Conservation (phyloP, 2,329 filamentous ascomycete species). For the Aureobasidium lini region DNA sequence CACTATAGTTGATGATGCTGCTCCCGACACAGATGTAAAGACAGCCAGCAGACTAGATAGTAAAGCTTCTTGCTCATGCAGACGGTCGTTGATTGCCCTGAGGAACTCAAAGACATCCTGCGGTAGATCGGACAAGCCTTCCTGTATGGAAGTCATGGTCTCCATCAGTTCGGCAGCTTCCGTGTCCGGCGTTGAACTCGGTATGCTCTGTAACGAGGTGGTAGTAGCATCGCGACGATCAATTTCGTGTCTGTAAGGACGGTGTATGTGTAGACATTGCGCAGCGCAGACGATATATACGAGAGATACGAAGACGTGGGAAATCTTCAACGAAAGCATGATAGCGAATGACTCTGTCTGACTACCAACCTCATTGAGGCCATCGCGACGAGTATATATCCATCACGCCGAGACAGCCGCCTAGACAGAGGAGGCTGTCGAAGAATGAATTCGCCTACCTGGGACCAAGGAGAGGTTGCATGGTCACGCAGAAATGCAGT, state of each 20-base stretch:
- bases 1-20: background rate
- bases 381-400: constrained; percentile 3
- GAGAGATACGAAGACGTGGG: background rate
- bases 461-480: background rate
- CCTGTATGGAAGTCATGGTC: background rate
- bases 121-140: background rate
- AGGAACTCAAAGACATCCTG: constrained; percentile 2
- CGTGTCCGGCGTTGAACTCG: background rate
- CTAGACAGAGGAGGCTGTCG: constrained; percentile 8
- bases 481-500: constrained; percentile 13
- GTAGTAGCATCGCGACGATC: background rate
- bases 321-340: background rate
- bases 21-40: background rate
- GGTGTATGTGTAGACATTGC: constrained; percentile 6
- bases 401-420: background rate
- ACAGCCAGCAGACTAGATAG: constrained; percentile 5
- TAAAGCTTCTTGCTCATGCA: constrained; percentile 1
- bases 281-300: background rate
- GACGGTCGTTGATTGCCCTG: background rate
- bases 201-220: background rate
- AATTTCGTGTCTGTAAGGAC: background rate
- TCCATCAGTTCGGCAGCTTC: background rate
- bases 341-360: background rate
- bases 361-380: background rate
- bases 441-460: constrained; percentile 7